Percentiles rank a stretch among this genome's conserved stretches.
Evolutionary conservation across 1,284 basidiomycete genomes (phyloP).

Genomic region (Coniferiporia sulphurascens): DNA sequence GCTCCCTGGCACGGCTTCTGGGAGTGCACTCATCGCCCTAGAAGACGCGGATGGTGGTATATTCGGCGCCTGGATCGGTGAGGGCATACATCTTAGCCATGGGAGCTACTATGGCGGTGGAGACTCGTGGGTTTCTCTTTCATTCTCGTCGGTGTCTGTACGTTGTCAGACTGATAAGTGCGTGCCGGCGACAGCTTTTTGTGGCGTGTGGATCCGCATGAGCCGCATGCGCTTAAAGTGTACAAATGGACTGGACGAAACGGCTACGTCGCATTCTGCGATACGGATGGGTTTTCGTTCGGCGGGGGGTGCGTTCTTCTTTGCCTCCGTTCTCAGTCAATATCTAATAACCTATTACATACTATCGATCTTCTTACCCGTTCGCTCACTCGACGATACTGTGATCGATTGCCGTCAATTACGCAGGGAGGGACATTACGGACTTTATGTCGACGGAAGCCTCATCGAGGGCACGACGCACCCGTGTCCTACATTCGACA

Average conservation of each 20-base stretch:
- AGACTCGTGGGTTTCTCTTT: constrained; percentile 55
- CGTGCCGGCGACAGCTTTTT: constrained; percentile 64
- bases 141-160: constrained; percentile 12
- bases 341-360: not conserved
- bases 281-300: constrained; percentile 75
- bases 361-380: too few relatives aligned
- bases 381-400: too few relatives aligned
- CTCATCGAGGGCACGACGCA: constrained; percentile 83
- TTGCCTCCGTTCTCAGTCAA: constrained; percentile 1
- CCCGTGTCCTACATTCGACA: constrained; percentile 82
- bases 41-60: constrained; percentile 55
- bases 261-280: constrained; percentile 86
- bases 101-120: constrained; percentile 81
- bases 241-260: constrained; percentile 90
- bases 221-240: constrained; percentile 44
- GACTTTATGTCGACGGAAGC: constrained; percentile 83
- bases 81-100: constrained; percentile 55
- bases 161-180: constrained; percentile 14
- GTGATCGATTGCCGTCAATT: not conserved
- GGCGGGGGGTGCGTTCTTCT: constrained; percentile 77
- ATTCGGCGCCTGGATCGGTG: constrained; percentile 82
- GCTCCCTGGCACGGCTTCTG: constrained; percentile 19
- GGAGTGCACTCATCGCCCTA: constrained; percentile 49
- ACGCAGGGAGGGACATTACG: constrained; percentile 78
- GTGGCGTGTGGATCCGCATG: constrained; percentile 48